Percentiles rank a stretch among this genome's conserved stretches.
Conservation (phyloP, 179 eudicot genomes). For the Gypsophila paniculata region DNA sequence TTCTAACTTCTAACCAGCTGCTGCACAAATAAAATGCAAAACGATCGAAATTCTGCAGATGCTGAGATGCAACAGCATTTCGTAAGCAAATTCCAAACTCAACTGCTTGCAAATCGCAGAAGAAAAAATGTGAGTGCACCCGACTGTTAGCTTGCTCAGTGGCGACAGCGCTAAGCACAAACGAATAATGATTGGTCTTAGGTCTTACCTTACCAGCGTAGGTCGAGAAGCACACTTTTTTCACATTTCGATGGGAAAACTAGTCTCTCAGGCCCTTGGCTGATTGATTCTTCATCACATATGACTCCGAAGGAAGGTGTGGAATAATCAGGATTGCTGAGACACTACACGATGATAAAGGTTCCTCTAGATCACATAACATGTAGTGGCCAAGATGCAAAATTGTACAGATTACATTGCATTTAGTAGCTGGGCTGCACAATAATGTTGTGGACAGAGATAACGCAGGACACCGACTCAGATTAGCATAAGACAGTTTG, state of each 20-base stretch:
- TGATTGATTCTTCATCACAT: no score
- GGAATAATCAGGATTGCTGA: not conserved
- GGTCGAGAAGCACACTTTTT: no score
- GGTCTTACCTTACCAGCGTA: no score
- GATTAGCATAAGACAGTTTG: not conserved
- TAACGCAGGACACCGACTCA: not conserved
- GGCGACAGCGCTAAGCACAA: no score
- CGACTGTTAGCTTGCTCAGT: no score
- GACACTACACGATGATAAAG: not conserved
- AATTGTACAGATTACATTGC: no score
- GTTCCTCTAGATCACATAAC: not conserved
- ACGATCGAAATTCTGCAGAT: not conserved
- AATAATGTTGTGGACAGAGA: not conserved
- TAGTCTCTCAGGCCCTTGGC: no score
- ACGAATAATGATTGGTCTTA: no score
- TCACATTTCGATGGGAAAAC: no score
- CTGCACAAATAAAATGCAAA: not conserved
- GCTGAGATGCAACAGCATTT: not conserved
- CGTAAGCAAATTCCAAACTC: conserved; percentile 1
- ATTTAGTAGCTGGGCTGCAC: not conserved
- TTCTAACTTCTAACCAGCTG: no score
- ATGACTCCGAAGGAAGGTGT: no score
- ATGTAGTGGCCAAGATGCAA: not conserved
- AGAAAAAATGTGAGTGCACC: not conserved
- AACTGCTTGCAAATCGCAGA: not conserved